Conservation (phyloP, 2,329 filamentous ascomycete species). For the Alternaria ventricosa region DNA sequence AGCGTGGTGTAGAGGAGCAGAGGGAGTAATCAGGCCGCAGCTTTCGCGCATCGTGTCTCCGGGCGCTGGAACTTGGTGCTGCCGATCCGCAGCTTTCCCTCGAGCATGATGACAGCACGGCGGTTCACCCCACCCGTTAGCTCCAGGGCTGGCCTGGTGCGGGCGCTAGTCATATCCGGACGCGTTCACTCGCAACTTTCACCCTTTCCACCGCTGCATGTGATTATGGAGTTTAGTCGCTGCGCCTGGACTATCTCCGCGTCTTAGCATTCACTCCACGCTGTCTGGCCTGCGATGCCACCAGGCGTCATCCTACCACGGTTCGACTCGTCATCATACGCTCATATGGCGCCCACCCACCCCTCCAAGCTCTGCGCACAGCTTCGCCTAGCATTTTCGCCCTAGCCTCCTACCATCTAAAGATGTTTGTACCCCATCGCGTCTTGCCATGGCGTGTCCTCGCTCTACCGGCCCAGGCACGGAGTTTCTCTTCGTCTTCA, state of each 20-base stretch:
- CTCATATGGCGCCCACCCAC: constrained; percentile 20
- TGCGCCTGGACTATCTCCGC: constrained; percentile 11
- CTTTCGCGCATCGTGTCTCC: constrained; percentile 10
- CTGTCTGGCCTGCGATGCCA: background rate
- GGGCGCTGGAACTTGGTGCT: constrained; percentile 17
- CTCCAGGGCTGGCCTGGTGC: background rate
- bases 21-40: constrained; percentile 11
- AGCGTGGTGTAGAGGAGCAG: background rate
- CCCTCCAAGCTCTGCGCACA: constrained; percentile 14
- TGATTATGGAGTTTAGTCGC: constrained; percentile 17
- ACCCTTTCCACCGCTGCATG: constrained; percentile 5
- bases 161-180: constrained; percentile 14
- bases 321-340: constrained; percentile 6
- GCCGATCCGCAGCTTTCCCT: constrained; percentile 23
- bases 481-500: constrained; percentile 36
- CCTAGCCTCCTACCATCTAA: constrained; percentile 1
- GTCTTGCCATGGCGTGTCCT: constrained; percentile 33
- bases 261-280: constrained; percentile 8
- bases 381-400: constrained; percentile 6
- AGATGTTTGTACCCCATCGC: constrained; percentile 31
- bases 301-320: background rate
- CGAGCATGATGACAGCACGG: constrained; percentile 15
- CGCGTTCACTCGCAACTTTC: constrained; percentile 15
- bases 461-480: constrained; percentile 12
- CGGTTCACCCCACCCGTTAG: constrained; percentile 12